phyloP scores from a whole-genome alignment of 352 stramenopile genomes.

The Globisporangium cystogenes region DNA sequence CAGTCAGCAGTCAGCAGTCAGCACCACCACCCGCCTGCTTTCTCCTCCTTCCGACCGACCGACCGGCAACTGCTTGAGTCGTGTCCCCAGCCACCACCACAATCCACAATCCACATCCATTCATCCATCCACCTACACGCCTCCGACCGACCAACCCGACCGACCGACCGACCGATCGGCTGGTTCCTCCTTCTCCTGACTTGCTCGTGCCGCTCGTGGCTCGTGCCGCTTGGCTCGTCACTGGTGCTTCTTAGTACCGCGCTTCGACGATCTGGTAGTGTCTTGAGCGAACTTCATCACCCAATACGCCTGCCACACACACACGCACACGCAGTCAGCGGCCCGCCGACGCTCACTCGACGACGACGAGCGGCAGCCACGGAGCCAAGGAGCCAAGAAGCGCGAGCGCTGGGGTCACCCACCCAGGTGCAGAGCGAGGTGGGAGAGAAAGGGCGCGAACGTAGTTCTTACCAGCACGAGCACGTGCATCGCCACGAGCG shows the following conservation, averaged over 20 bases:
- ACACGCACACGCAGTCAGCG: not conserved
- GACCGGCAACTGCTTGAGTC: no score
- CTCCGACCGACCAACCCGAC: no score
- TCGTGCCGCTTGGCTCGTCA: constrained; percentile 21
- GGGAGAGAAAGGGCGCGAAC: constrained; percentile 12
- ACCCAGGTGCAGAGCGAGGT: constrained; percentile 14
- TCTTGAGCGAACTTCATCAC: constrained; percentile 56
- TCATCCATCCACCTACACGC: not conserved
- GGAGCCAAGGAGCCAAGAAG: not conserved
- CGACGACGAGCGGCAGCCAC: not conserved
- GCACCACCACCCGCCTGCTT: not conserved
- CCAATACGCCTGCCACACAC: constrained; percentile 49
- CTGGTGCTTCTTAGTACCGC: constrained; percentile 55
- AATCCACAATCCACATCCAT: not conserved
- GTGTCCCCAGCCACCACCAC: no score
- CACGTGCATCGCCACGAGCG: constrained; percentile 67
- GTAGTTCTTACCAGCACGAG: constrained; percentile 50
- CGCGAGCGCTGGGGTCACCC: constrained; percentile 3
- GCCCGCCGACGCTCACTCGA: no score
- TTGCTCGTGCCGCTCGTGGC: no score
- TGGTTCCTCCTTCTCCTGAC: no score
- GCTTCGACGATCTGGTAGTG: constrained; percentile 27
- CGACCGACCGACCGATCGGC: no score
- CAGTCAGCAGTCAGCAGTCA: not conserved
- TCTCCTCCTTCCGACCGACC: no score